Conservation (phyloP, 2,329 filamentous ascomycete genomes). For the Pyrenophora seminiperda region DNA sequence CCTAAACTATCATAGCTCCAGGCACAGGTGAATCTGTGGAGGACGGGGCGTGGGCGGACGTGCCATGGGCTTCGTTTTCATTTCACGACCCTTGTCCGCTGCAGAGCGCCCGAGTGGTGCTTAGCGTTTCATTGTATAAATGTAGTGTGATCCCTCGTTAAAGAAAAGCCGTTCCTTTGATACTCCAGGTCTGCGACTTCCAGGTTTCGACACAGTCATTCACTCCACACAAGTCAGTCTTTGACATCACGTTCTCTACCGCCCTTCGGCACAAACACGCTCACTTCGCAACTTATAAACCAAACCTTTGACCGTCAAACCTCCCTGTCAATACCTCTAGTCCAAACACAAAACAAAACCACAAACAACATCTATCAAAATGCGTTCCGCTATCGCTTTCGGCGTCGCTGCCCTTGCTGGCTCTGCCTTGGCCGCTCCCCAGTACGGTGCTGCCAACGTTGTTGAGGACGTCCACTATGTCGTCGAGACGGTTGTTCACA, state of each 20-base stretch:
- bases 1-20: constrained; percentile 26
- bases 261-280: constrained; percentile 37
- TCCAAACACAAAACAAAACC: constrained; percentile 11
- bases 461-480: constrained; percentile 30
- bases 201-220: constrained; percentile 41
- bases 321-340: constrained; percentile 20
- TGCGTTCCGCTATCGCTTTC: constrained; percentile 34
- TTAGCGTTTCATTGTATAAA: constrained; percentile 32
- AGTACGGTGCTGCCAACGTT: constrained; percentile 17
- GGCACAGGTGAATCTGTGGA: constrained; percentile 35
- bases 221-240: constrained; percentile 37
- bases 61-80: constrained; percentile 33
- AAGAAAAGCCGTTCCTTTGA: constrained; percentile 13
- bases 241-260: constrained; percentile 41
- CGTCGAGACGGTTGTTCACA: constrained; percentile 37
- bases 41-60: constrained; percentile 25
- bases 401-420: constrained; percentile 39
- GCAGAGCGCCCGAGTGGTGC: constrained; percentile 19
- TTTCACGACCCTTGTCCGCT: constrained; percentile 25
- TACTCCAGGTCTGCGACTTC: constrained; percentile 43
- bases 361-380: constrained; percentile 30
- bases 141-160: constrained; percentile 27
- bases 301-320: constrained; percentile 27
- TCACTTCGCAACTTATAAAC: constrained; percentile 21
- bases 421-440: constrained; percentile 35